Conservation (phyloP, 2,329 filamentous ascomycete species). For the Neonectria punicea region DNA sequence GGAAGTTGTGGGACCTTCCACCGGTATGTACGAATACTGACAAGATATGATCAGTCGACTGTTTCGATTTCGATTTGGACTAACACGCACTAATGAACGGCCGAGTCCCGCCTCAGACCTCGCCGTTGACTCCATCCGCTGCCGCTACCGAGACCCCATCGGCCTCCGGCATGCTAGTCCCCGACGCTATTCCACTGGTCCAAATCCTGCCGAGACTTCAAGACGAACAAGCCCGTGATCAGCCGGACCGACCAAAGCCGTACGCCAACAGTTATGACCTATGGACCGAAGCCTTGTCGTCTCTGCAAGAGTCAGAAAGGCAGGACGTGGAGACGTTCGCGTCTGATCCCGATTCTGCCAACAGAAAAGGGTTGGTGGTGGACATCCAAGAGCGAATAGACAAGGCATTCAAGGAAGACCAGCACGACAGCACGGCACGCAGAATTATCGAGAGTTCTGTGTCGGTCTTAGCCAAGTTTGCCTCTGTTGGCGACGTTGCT, state of each 20-base stretch:
- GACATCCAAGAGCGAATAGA: neutral
- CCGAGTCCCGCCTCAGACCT: neutral
- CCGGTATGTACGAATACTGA: too few species aligned
- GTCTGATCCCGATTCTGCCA: neutral
- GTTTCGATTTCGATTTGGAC: neutral
- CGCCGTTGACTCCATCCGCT: neutral
- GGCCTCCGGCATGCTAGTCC: neutral
- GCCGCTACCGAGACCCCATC: neutral
- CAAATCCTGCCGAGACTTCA: neutral
- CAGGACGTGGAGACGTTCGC: neutral
- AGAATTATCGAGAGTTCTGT: neutral
- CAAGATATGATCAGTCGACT: too few species aligned
- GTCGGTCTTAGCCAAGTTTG: neutral
- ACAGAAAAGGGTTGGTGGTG: neutral
- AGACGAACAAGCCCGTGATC: neutral
- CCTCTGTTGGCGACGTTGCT: slow-evolving; percentile 5
- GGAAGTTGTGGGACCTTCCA: too few species aligned
- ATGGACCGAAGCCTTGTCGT: neutral
- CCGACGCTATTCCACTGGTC: neutral
- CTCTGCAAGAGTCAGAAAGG: neutral
- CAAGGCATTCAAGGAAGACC: neutral
- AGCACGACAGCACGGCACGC: neutral
- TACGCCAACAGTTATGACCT: neutral
- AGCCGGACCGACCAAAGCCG: neutral
- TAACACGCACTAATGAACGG: neutral